A percentile compares a stretch with the other conserved stretches of the same genome.
phyloP scores from a whole-genome alignment of 2,329 filamentous ascomycete species.

The Fusarium chlamydosporum region DNA sequence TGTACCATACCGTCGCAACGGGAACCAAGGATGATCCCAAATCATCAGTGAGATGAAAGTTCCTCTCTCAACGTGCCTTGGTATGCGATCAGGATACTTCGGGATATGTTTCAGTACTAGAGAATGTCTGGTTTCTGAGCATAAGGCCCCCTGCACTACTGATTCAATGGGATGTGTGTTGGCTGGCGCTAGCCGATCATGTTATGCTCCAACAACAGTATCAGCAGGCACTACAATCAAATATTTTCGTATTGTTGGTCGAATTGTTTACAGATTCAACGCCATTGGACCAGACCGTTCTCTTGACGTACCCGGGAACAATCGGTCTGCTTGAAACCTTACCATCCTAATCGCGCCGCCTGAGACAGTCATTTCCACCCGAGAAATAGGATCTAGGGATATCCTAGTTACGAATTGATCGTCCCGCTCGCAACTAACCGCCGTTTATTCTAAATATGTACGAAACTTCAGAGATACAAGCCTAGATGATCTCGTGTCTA shows the following conservation, averaged over 20 bases:
- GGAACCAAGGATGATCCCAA: constrained; percentile 15
- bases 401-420: constrained; percentile 19
- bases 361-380: constrained; percentile 1
- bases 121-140: constrained; percentile 24
- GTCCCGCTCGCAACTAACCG: not conserved
- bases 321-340: constrained; percentile 27
- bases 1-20: constrained; percentile 6
- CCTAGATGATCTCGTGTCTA: constrained; percentile 18
- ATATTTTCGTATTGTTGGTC: constrained; percentile 39
- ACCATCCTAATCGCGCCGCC: constrained; percentile 8
- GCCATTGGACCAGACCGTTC: constrained; percentile 31
- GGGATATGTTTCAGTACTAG: constrained; percentile 22
- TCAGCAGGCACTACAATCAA: constrained; percentile 18
- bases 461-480: not conserved
- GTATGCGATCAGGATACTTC: constrained; percentile 16
- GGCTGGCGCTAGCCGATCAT: constrained; percentile 38
- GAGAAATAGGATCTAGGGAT: constrained; percentile 5
- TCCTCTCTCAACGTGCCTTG: constrained; percentile 14
- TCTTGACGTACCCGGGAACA: constrained; percentile 28
- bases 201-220: constrained; percentile 15
- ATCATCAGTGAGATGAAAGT: constrained; percentile 19
- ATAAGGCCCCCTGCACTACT: constrained; percentile 2
- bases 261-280: constrained; percentile 15
- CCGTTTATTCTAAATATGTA: constrained; percentile 5
- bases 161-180: constrained; percentile 28